Base-by-base conservation (phyloP, 2,329 filamentous ascomycete species). In the Fusarium miscanthi region DNA sequence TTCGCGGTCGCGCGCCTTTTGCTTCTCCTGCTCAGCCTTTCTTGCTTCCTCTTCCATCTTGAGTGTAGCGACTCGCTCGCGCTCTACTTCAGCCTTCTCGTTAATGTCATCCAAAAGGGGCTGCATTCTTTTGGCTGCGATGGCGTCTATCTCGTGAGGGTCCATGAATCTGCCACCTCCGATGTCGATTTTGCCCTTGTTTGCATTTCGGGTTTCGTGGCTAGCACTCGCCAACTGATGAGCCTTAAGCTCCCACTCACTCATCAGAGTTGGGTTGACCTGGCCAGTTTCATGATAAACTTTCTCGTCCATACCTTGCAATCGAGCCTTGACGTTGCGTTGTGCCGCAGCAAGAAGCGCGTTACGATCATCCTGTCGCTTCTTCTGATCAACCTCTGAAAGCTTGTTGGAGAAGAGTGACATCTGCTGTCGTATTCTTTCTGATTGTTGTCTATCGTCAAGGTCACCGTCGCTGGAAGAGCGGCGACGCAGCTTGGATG, bases 21-120 rank as follows among this genome's bases (percentile, higher is more conserved):
- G 82, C 74, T 78, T 81, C 45, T 84, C 82, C 7, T 77, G 81
- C 58, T 88, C 84, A 74, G 89, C 90, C 73, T 89, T 86, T 51
- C 82, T 84, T 51, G 85, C 85, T 53, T 88, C 87, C 54, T 90
- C 86, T 59, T 90, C 87, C 78, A 91, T 87, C 75, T 88, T 87
- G 70, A 90, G 86, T 64, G 94, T 90, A 68, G 90, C 85, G 67
- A 92, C 87, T 66, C 91, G 87, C 53, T 92, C 93, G 42, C 89
- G 86, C 78, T 94, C 91, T 69, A 87, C 86, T 77, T 94, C 92
- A 0, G 93, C 93, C 78, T 91, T 93, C 57, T 93, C 91, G 59
- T 91, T 91, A 69, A 98, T 96, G 72, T 97, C 93, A 73, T 97
- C 92, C 10, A 98, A 81, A 0, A 96, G 90, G 8, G 95, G 95